These are phyloP conservation scores for Kwoniella sp. DNA, from an alignment of 768 basidiomycete genomes.

Conservation along the genomic window DNA sequence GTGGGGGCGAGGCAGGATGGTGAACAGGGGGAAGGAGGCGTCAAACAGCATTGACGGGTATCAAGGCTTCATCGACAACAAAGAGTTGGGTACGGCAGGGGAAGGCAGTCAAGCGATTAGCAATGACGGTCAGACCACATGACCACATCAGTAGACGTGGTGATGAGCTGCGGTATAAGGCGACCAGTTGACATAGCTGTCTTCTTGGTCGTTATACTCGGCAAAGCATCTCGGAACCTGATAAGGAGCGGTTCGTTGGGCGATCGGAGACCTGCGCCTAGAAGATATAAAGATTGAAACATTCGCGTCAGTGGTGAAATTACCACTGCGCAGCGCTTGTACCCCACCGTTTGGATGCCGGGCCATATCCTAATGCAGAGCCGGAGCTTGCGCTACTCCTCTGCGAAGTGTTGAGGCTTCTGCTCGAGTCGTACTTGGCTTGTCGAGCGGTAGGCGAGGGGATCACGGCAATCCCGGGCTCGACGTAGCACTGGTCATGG, in stretches of 20 bases:
- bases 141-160: slow-evolving; percentile 8
- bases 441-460: slow-evolving; percentile 10
- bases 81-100: not conserved
- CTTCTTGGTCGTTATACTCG: slow-evolving; percentile 4
- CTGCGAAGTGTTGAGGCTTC: not conserved
- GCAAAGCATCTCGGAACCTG: slow-evolving; percentile 6
- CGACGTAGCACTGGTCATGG: slow-evolving; percentile 9
- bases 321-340: slow-evolving; percentile 22
- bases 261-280: not conserved
- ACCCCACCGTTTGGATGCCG: slow-evolving; percentile 23
- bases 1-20: not conserved
- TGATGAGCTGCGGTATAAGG: slow-evolving; percentile 5
- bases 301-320: slow-evolving; percentile 12
- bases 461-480: slow-evolving; percentile 28
- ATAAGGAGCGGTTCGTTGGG: not conserved
- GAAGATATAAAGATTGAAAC: not conserved
- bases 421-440: not conserved
- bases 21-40: too few species aligned
- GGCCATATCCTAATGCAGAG: slow-evolving; percentile 8
- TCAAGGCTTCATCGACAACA: not conserved
- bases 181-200: slow-evolving; percentile 7
- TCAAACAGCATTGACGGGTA: too few species aligned
- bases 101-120: not conserved
- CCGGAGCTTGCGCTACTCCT: not conserved
- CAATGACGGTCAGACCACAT: slow-evolving; percentile 5